Percentiles rank a stretch among this genome's conserved stretches.
Conservation (phyloP, 2,329 filamentous ascomycete species). For the Talaromyces atroroseus region DNA sequence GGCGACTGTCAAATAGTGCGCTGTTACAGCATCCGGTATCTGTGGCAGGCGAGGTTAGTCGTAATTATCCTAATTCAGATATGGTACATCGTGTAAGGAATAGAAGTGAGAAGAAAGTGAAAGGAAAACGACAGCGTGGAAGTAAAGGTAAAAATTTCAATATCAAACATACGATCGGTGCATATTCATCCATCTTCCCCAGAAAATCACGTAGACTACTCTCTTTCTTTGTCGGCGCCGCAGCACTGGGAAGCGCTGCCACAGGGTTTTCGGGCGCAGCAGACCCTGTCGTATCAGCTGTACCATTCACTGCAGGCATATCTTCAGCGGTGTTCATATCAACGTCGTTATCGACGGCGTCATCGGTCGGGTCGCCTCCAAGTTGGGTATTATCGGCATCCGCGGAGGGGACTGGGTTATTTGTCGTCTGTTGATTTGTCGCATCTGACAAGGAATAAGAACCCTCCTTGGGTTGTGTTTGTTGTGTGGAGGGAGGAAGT, state of each 20-base stretch:
- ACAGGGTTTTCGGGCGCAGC: constrained; percentile 18
- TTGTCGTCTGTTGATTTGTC: not conserved
- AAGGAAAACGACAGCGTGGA: not conserved
- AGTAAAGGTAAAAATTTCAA: not conserved
- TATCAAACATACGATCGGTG: constrained; percentile 74
- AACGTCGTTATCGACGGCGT: constrained; percentile 33
- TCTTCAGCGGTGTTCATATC: constrained; percentile 28
- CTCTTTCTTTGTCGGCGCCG: constrained; percentile 75
- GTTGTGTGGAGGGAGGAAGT: constrained; percentile 18
- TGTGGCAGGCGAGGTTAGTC: constrained; percentile 32
- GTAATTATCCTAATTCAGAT: not conserved
- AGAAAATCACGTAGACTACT: constrained; percentile 87
- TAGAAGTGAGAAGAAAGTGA: not conserved
- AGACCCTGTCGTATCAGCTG: not conserved
- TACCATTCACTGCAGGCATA: constrained; percentile 16
- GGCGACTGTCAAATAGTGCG: constrained; percentile 95
- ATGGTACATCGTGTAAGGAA: not conserved
- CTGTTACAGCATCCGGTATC: constrained; percentile 96
- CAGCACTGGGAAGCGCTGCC: constrained; percentile 16
- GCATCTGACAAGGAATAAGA: constrained; percentile 15
- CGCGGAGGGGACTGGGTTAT: constrained; percentile 13
- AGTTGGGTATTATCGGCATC: constrained; percentile 22
- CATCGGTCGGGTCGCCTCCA: constrained; percentile 26
- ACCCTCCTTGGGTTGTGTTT: constrained; percentile 19
- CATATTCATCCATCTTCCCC: constrained; percentile 95